Percentiles rank a stretch among this genome's conserved stretches.
Conservation (phyloP, 2,329 filamentous ascomycete genomes). For the Eutypella sp. region DNA sequence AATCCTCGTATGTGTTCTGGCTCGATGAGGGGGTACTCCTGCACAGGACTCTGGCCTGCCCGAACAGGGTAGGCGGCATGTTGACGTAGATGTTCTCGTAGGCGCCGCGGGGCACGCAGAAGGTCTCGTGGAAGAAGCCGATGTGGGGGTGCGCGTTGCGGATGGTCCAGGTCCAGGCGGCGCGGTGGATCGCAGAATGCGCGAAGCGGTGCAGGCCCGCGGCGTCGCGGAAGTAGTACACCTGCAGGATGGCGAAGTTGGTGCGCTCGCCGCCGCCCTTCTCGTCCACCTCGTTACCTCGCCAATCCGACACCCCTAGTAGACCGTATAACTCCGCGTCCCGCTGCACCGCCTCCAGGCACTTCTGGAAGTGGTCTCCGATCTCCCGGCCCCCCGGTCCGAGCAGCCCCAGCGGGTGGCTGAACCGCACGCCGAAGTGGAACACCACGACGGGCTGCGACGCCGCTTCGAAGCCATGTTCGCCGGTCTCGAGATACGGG, state of each 20-base stretch:
- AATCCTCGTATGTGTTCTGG: too few species aligned
- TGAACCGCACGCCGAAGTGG: conserved; percentile 39
- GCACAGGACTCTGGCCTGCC: conserved; percentile 17
- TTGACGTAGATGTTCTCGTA: conserved; percentile 51
- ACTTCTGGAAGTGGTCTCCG: conserved; percentile 30
- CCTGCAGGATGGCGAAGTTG: conserved; percentile 34
- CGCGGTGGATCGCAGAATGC: conserved; percentile 41
- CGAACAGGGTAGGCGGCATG: conserved; percentile 34
- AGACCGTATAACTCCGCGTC: conserved; percentile 42
- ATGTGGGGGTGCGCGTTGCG: conserved; percentile 33
- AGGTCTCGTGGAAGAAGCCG: conserved; percentile 52
- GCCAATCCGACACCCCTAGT: conserved; percentile 38
- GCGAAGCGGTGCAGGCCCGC: conserved; percentile 49
- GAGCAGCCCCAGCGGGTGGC: conserved; percentile 45
- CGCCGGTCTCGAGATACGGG: conserved; percentile 19
- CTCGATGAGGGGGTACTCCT: too few species aligned
- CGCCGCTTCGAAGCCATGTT: conserved; percentile 23
- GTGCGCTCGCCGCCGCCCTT: too few species aligned
- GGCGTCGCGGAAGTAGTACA: conserved; percentile 47
- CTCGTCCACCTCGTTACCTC: conserved; percentile 29
- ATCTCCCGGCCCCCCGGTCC: conserved; percentile 39
- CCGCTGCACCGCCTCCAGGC: conserved; percentile 30
- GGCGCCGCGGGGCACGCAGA: conserved; percentile 35
- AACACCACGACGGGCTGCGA: conserved; percentile 34
- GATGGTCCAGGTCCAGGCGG: conserved; percentile 47